Percentiles rank a stretch among this genome's conserved stretches.
Evolutionary conservation across 805 yeast species (phyloP).

Genomic region (Candida coleopterorum): DNA sequence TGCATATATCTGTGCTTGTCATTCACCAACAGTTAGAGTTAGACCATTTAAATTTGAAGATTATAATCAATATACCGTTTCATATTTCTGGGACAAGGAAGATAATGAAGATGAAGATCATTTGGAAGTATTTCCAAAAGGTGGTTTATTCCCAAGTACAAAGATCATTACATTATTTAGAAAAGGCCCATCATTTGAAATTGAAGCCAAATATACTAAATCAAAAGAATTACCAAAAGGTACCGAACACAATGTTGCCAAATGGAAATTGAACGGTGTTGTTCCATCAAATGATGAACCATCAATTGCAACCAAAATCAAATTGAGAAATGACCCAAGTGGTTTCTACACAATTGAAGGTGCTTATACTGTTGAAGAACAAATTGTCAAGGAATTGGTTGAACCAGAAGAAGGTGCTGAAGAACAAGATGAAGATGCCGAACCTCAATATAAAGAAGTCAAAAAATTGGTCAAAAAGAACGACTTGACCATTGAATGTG

Average conservation of each 20-base stretch:
- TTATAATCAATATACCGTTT: constrained; percentile 83
- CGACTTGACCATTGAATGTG: constrained; percentile 58
- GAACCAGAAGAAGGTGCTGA: constrained; percentile 55
- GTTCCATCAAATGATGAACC: constrained; percentile 71
- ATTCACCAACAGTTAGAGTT: constrained; percentile 97
- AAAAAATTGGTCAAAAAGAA: constrained; percentile 92
- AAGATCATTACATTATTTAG: constrained; percentile 93
- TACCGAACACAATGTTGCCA: constrained; percentile 61
- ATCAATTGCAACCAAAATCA: constrained; percentile 79
- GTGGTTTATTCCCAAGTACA: constrained; percentile 90
- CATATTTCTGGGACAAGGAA: constrained; percentile 92
- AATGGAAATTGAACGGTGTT: constrained; percentile 86
- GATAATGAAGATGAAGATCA: constrained; percentile 90
- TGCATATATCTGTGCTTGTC: constrained; percentile 97
- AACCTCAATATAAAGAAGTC: constrained; percentile 84
- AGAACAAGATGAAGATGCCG: constrained; percentile 57
- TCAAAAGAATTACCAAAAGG: constrained; percentile 69
- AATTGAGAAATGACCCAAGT: constrained; percentile 95
- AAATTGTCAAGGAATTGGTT: constrained; percentile 81
- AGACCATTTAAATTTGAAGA: constrained; percentile 99
- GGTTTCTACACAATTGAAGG: constrained; percentile 92
- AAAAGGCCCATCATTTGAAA: constrained; percentile 71
- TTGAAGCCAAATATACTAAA: constrained; percentile 83
- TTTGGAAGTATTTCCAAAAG: constrained; percentile 95
- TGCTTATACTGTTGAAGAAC: constrained; percentile 93